phyloP scores from a whole-genome alignment of 306 rosid species.

The Pterocarpus santalinus region DNA sequence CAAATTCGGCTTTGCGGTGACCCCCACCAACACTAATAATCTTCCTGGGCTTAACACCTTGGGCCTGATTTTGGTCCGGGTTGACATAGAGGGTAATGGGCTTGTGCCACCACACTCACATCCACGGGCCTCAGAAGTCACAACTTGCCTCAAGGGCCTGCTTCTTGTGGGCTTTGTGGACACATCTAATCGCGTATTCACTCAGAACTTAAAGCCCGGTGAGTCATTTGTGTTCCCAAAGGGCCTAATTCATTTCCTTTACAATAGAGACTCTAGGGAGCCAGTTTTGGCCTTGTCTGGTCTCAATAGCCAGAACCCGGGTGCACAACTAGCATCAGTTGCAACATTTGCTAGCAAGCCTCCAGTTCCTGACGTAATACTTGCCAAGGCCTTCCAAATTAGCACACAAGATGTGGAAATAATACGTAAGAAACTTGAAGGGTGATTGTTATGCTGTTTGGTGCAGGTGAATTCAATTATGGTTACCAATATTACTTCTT shows the following conservation, averaged over 20 bases:
- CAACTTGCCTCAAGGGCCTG: constrained; percentile 62
- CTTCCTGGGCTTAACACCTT: constrained; percentile 83
- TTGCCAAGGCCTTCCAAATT: constrained; percentile 60
- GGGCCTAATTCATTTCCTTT: constrained; percentile 68
- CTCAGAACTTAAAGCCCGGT: constrained; percentile 53
- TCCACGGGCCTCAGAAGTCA: constrained; percentile 78
- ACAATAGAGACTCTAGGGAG: constrained; percentile 45
- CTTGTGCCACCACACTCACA: constrained; percentile 65
- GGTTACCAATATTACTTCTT: constrained; percentile 19
- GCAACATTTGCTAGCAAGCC: constrained; percentile 67
- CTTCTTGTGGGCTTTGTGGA: constrained; percentile 72
- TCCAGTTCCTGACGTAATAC: constrained; percentile 42
- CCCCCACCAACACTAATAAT: constrained; percentile 51
- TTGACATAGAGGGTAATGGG: constrained; percentile 53
- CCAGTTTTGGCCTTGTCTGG: constrained; percentile 66
- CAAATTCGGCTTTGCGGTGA: constrained; percentile 58
- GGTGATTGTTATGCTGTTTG: constrained; percentile 25
- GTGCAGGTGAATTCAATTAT: constrained; percentile 1
- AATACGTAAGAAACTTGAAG: constrained; percentile 61
- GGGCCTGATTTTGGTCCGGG: constrained; percentile 69
- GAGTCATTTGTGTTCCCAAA: constrained; percentile 80
- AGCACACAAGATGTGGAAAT: constrained; percentile 46
- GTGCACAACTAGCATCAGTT: constrained; percentile 52
- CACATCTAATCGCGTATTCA: constrained; percentile 45
- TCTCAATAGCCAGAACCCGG: constrained; percentile 78